Percentiles rank a stretch among this genome's conserved stretches.
phyloP scores from a whole-genome alignment of 2,329 filamentous ascomycete genomes.

The Escovopsis sp. region DNA sequence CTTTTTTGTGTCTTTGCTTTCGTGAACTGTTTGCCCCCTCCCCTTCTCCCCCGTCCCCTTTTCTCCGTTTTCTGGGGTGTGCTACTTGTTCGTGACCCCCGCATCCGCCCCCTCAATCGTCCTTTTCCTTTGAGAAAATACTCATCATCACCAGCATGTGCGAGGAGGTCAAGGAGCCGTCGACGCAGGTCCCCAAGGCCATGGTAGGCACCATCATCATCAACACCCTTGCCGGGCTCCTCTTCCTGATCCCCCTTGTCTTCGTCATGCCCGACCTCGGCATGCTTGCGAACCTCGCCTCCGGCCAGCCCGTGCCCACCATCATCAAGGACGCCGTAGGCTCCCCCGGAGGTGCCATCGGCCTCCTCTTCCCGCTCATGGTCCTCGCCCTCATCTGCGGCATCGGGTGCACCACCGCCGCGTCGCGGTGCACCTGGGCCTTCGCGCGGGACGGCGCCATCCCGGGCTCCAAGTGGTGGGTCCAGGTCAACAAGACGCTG shows the following conservation, averaged over 20 bases:
- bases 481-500: conserved; percentile 42
- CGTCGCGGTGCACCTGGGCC: conserved; percentile 52
- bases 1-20: too few species aligned
- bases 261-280: conserved; percentile 53
- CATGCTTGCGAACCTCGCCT: conserved; percentile 34
- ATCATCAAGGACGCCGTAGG: conserved; percentile 50
- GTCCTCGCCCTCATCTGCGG: conserved; percentile 52
- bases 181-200: conserved; percentile 55
- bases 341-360: conserved; percentile 44
- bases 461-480: conserved; percentile 46
- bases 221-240: conserved; percentile 49
- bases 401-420: conserved; percentile 52
- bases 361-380: conserved; percentile 46
- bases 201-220: conserved; percentile 54
- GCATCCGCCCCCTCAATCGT: conserved; percentile 2
- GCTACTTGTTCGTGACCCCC: too few species aligned
- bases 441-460: conserved; percentile 58
- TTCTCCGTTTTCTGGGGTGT: too few species aligned
- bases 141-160: conserved; percentile 41
- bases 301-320: conserved; percentile 46
- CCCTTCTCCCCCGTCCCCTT: too few species aligned
- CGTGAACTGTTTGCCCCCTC: conserved; percentile 1
- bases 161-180: conserved; percentile 52
- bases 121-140: conserved; percentile 3
- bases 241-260: conserved; percentile 53